phyloP scores from a whole-genome alignment of 2,329 filamentous ascomycete genomes.

The Botryosphaeria dothidea region DNA sequence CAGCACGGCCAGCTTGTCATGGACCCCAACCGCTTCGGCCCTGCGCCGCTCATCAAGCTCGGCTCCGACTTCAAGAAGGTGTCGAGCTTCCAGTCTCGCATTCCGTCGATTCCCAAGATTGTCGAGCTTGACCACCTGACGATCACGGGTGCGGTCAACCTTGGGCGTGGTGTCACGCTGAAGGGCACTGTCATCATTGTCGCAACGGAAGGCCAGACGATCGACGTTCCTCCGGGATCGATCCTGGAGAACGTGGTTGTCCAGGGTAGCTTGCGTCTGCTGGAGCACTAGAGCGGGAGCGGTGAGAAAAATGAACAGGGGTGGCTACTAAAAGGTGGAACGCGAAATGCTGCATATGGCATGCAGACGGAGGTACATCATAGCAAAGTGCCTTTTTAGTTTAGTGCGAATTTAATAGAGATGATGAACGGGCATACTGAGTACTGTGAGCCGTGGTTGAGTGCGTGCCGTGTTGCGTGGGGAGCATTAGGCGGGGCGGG shows the following conservation, averaged over 20 bases:
- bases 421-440: not conserved
- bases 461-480: not conserved
- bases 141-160: slow-evolving; percentile 95
- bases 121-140: slow-evolving; percentile 93
- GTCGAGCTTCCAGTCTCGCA: slow-evolving; percentile 89
- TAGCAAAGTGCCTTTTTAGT: not conserved
- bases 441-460: not conserved
- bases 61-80: slow-evolving; percentile 99
- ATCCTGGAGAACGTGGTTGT: slow-evolving; percentile 99
- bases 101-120: slow-evolving; percentile 85
- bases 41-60: slow-evolving; percentile 97
- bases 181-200: slow-evolving; percentile 99
- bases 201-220: slow-evolving; percentile 94
- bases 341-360: slow-evolving; percentile 13
- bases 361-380: slow-evolving; percentile 2
- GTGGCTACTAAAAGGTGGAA: not conserved
- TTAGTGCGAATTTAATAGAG: slow-evolving; percentile 15
- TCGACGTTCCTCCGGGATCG: slow-evolving; percentile 94
- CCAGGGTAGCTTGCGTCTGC: slow-evolving; percentile 83
- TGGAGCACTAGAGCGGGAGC: slow-evolving; percentile 56
- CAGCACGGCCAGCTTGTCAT: slow-evolving; percentile 98
- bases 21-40: slow-evolving; percentile 93
- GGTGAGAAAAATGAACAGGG: not conserved
- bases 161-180: slow-evolving; percentile 90
- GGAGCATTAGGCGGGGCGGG: slow-evolving; percentile 6